Percentiles rank a stretch among this genome's conserved stretches.
Conservation (phyloP, 148 eudicot genomes). For the Amaranthus cruentus region DNA sequence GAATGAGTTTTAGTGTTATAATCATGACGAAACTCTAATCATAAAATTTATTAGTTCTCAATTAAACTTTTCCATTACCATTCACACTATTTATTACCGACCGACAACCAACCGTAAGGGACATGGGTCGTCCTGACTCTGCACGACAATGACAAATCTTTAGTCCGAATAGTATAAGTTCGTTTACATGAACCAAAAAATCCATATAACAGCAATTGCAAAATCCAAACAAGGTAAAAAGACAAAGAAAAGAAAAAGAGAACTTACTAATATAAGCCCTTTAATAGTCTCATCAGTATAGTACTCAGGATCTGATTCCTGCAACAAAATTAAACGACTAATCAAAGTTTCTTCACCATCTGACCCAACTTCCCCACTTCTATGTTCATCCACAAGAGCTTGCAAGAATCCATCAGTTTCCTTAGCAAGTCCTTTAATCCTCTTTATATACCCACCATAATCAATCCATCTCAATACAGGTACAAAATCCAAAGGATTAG, state of each 20-base stretch:
- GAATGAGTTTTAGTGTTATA: too few species aligned
- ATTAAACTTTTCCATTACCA: too few species aligned
- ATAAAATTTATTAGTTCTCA: too few species aligned
- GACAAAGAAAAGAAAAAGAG: neutral
- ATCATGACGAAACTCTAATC: too few species aligned
- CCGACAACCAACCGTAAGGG: too few species aligned
- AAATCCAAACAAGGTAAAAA: neutral
- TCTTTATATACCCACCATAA: constrained; percentile 23
- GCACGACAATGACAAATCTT: too few species aligned
- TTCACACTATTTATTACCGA: too few species aligned
- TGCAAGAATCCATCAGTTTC: constrained; percentile 27
- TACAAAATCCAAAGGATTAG: constrained; percentile 25
- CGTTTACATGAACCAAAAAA: too few species aligned
- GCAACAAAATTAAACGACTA: constrained; percentile 36
- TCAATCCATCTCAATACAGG: constrained; percentile 25
- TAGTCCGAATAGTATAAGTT: too few species aligned
- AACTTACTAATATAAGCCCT: constrained; percentile 36
- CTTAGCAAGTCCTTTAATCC: constrained; percentile 20
- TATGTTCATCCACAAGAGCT: constrained; percentile 35
- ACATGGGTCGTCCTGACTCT: too few species aligned
- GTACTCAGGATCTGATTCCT: constrained; percentile 42
- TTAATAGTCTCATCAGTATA: constrained; percentile 46
- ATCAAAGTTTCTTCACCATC: constrained; percentile 35
- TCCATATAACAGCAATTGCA: neutral
- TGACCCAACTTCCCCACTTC: constrained; percentile 1